Evolutionary conservation across 768 basidiomycete genomes (phyloP).

Genomic region (Tulasnella sp.): DNA sequence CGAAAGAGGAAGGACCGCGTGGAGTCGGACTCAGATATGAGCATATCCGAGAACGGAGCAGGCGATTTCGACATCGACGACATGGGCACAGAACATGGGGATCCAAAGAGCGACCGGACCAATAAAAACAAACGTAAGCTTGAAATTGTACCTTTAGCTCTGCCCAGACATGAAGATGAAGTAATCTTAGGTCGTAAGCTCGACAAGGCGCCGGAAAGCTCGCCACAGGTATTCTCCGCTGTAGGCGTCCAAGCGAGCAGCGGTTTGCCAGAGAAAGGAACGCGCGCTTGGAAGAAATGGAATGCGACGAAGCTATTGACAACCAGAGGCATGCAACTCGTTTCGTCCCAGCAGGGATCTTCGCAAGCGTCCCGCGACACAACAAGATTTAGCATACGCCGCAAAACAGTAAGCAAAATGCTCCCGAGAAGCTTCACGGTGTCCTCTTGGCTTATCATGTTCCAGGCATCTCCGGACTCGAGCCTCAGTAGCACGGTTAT

Average conservation of each 20-base stretch:
- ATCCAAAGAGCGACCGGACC: neutral
- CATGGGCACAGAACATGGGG: neutral
- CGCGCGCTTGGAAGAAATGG: neutral
- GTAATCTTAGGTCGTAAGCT: neutral
- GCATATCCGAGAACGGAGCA: neutral
- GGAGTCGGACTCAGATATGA: neutral
- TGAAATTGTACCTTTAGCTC: neutral
- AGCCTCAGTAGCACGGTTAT: neutral
- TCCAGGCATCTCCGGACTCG: neutral
- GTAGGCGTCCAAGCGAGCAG: neutral
- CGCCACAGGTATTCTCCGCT: too few relatives aligned
- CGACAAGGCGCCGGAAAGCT: neutral
- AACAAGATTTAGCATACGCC: neutral
- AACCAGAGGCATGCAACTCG: neutral
- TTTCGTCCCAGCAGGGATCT: neutral
- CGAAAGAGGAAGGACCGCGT: neutral
- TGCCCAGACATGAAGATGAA: neutral
- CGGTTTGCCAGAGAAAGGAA: neutral
- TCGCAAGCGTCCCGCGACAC: neutral
- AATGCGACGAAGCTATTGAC: neutral
- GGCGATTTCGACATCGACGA: neutral
- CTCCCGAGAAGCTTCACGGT: neutral
- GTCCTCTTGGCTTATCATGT: neutral
- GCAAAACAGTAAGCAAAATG: neutral
- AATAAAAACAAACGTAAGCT: neutral